These are phyloP conservation scores for Pichia norvegensis DNA, from an alignment of 1,139 yeast genomes.

Conservation along the genomic window DNA sequence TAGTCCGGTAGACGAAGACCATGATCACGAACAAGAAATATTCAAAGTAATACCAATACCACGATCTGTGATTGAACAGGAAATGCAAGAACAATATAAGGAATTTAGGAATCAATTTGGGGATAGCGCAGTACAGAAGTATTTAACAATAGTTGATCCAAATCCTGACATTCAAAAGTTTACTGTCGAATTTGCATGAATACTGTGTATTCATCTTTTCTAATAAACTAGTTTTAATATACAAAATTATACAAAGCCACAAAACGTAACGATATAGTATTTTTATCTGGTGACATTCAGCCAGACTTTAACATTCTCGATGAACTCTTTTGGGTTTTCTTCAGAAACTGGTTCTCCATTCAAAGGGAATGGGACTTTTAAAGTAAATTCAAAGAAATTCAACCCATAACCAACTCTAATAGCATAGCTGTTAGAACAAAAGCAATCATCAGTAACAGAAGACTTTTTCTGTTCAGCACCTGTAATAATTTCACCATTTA, in stretches of 20 bases:
- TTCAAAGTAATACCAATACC: conserved; percentile 8
- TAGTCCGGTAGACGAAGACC: conserved; percentile 5
- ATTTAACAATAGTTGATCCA: conserved; percentile 2
- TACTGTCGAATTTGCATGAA: conserved; percentile 6
- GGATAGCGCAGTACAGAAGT: conserved; percentile 6
- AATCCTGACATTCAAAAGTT: background rate
- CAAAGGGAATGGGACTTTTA: conserved; percentile 24
- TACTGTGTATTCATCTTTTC: background rate
- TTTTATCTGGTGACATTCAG: conserved; percentile 13
- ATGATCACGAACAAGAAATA: conserved; percentile 8
- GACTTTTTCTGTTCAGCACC: conserved; percentile 3
- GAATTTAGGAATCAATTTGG: conserved; percentile 11
- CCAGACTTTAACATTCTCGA: conserved; percentile 21
- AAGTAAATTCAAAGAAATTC: conserved; percentile 25
- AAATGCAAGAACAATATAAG: conserved; percentile 9
- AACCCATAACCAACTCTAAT: conserved; percentile 27
- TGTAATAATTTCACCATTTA: conserved; percentile 21
- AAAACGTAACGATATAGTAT: background rate
- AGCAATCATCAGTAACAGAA: conserved; percentile 13
- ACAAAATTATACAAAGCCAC: background rate
- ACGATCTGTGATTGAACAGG: conserved; percentile 12
- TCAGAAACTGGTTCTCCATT: conserved; percentile 5
- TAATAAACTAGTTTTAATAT: background rate
- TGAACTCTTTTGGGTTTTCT: conserved; percentile 7
- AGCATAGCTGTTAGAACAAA: conserved; percentile 26